Percentiles rank a stretch among this genome's conserved stretches.
Evolutionary conservation across 371 early-diverging fungal species (phyloP).

Genomic region (Mycotypha africana): DNA sequence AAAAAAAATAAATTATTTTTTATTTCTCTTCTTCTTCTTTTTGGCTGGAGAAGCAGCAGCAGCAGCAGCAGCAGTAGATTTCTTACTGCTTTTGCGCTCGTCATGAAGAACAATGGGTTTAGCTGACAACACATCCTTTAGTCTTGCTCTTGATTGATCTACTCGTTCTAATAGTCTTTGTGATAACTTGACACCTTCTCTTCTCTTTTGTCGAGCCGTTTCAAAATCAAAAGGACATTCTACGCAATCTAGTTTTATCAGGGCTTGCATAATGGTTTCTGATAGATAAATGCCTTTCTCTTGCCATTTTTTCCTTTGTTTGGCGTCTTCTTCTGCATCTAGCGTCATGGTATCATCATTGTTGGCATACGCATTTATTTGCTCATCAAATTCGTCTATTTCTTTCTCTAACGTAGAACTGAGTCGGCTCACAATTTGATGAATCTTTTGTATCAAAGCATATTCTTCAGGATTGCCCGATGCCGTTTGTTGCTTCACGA

Average conservation of each 20-base stretch:
- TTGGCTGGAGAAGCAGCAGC: no score
- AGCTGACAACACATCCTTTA: neutral
- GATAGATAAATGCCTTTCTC: conserved; percentile 46
- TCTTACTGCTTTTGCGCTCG: no score
- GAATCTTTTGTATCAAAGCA: conserved; percentile 29
- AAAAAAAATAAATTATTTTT: neutral
- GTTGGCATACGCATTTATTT: no score
- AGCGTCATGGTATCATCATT: neutral
- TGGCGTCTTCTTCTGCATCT: conserved; percentile 7
- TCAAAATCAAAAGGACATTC: conserved; percentile 51
- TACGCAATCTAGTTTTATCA: conserved; percentile 51
- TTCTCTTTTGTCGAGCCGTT: conserved; percentile 52
- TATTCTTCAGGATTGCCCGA: conserved; percentile 51
- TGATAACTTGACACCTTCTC: conserved; percentile 49
- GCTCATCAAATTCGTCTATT: conserved; percentile 14
- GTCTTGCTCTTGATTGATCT: conserved; percentile 32
- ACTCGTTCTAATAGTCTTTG: conserved; percentile 47
- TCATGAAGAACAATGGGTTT: neutral
- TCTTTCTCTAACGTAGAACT: conserved; percentile 9
- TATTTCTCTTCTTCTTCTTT: conserved; percentile 5
- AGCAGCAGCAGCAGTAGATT: no score
- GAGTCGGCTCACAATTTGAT: conserved; percentile 19
- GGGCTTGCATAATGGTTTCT: conserved; percentile 50
- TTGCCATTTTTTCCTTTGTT: conserved; percentile 29
- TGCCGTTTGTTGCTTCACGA: conserved; percentile 45